These are phyloP conservation scores for Paramecium sexaurelia DNA, from an alignment of 73 alveolate genomes.

Conservation along the genomic window DNA sequence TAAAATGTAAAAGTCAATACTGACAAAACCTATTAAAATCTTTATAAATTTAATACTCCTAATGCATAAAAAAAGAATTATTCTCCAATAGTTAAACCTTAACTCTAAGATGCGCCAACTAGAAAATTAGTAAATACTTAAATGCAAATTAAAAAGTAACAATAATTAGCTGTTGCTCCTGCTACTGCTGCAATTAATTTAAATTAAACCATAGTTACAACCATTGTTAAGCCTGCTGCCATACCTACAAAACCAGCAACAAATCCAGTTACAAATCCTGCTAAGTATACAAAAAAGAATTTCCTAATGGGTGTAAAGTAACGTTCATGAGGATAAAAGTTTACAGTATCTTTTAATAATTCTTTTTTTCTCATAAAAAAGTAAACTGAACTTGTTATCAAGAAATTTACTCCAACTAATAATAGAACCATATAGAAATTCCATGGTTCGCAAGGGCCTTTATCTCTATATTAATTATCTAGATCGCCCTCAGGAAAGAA, in stretches of 20 bases:
- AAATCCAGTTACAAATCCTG: slow-evolving; percentile 43
- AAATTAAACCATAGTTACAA: slow-evolving; percentile 33
- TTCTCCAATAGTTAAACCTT: neutral
- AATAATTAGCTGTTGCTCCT: slow-evolving; percentile 50
- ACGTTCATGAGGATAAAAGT: slow-evolving; percentile 14
- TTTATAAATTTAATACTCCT: neutral
- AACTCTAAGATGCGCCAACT: neutral
- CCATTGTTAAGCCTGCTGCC: slow-evolving; percentile 49
- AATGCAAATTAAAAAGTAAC: slow-evolving; percentile 12
- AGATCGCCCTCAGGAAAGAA: neutral
- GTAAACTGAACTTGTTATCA: neutral
- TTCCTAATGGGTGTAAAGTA: slow-evolving; percentile 5
- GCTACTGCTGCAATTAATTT: slow-evolving; percentile 38
- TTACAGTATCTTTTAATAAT: neutral
- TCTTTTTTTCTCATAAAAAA: slow-evolving; percentile 24
- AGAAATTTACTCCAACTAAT: neutral
- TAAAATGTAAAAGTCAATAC: neutral
- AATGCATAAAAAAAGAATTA: neutral
- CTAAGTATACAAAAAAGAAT: neutral
- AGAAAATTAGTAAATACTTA: neutral
- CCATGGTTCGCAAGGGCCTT: slow-evolving; percentile 43
- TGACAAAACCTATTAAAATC: neutral
- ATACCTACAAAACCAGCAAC: slow-evolving; percentile 42
- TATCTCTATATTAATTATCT: neutral
- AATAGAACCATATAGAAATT: neutral